These are phyloP conservation scores for Diddensiella caesifluorescens DNA, from an alignment of 805 yeast species.

Conservation along the genomic window DNA sequence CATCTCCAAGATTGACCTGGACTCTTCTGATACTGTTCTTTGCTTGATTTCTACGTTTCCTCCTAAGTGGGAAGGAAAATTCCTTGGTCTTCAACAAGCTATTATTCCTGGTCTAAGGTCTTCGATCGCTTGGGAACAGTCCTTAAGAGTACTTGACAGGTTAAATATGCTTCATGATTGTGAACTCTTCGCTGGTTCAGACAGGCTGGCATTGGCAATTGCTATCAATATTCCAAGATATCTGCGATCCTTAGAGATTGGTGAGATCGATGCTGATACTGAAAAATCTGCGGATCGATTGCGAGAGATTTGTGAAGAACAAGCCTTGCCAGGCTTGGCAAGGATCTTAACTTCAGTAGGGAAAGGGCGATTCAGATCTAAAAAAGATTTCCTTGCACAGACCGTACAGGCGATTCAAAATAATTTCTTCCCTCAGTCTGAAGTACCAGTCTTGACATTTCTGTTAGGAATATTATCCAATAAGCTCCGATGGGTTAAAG, in stretches of 20 bases:
- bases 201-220: constrained; percentile 64
- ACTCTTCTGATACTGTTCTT: constrained; percentile 77
- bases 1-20: constrained; percentile 79
- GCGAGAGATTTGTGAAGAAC: constrained; percentile 54
- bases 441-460: constrained; percentile 69
- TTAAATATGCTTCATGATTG: constrained; percentile 62
- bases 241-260: constrained; percentile 67
- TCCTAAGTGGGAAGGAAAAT: constrained; percentile 90
- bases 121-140: constrained; percentile 68
- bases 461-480: constrained; percentile 77
- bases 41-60: constrained; percentile 86
- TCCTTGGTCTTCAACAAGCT: constrained; percentile 78
- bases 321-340: constrained; percentile 49
- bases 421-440: constrained; percentile 65
- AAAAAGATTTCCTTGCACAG: constrained; percentile 82
- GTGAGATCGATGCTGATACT: constrained; percentile 44
- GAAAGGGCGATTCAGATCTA: constrained; percentile 78
- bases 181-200: constrained; percentile 64
- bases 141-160: constrained; percentile 67
- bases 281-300: constrained; percentile 51
- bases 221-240: constrained; percentile 80
- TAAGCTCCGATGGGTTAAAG: constrained; percentile 68
- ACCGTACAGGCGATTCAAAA: constrained; percentile 63
- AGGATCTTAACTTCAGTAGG: constrained; percentile 72
- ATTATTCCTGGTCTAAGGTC: constrained; percentile 82